Conservation (phyloP, 768 basidiomycete species). For the Crassisporium funariophilum region DNA sequence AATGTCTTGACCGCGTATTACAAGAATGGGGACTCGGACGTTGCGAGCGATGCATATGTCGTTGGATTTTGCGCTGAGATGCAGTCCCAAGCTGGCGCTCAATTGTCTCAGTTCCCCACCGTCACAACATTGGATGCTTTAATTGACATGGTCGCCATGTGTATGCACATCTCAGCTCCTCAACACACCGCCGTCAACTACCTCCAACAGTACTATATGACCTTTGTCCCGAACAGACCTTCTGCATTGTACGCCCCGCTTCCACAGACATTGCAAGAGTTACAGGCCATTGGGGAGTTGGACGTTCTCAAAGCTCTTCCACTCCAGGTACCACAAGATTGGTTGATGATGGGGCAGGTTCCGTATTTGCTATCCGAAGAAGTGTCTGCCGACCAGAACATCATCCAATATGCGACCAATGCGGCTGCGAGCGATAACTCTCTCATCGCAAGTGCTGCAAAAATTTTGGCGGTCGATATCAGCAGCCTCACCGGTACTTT, state of each 20-base stretch:
- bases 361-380: slow-evolving; percentile 31
- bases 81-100: slow-evolving; percentile 22
- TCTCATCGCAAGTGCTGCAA: slow-evolving; percentile 19
- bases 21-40: slow-evolving; percentile 19
- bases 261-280: slow-evolving; percentile 21
- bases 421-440: slow-evolving; percentile 8
- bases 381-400: slow-evolving; percentile 25
- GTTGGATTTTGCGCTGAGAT: slow-evolving; percentile 24
- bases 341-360: slow-evolving; percentile 31
- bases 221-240: slow-evolving; percentile 34
- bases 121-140: slow-evolving; percentile 27
- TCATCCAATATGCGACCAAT: slow-evolving; percentile 25
- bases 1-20: slow-evolving; percentile 20
- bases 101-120: slow-evolving; percentile 26
- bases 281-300: slow-evolving; percentile 20
- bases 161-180: slow-evolving; percentile 33
- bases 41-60: slow-evolving; percentile 21
- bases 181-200: slow-evolving; percentile 38
- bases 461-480: slow-evolving; percentile 26
- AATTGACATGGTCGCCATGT: slow-evolving; percentile 32
- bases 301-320: slow-evolving; percentile 26
- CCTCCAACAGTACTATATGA: slow-evolving; percentile 35
- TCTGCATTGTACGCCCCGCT: slow-evolving; percentile 26
- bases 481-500: slow-evolving; percentile 16
- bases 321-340: slow-evolving; percentile 20